These are phyloP conservation scores for Pelargonium citronellum DNA, from an alignment of 441 rosid species.

Conservation along the genomic window DNA sequence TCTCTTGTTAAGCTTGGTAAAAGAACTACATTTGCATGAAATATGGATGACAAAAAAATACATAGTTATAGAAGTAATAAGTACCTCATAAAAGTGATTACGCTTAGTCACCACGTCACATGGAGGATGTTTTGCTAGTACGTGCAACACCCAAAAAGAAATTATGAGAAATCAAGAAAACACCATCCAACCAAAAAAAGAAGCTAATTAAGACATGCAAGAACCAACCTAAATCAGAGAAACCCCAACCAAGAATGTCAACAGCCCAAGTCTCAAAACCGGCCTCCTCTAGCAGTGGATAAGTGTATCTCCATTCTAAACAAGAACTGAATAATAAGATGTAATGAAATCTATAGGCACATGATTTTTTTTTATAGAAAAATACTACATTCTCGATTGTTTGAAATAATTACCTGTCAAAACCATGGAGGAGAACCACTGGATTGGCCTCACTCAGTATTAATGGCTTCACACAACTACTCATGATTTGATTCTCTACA, in stretches of 20 bases:
- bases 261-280: conserved; percentile 87
- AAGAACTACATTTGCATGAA: not conserved
- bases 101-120: conserved; percentile 72
- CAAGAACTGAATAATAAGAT: conserved; percentile 58
- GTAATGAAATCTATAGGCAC: conserved; percentile 4
- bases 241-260: conserved; percentile 95
- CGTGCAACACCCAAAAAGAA: not conserved
- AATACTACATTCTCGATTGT: not conserved
- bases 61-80: not conserved
- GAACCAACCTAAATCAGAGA: conserved; percentile 72
- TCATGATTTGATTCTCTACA: conserved; percentile 40
- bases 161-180: not conserved
- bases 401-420: conserved; percentile 48
- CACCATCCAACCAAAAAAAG: not conserved
- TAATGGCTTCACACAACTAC: conserved; percentile 52
- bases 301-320: conserved; percentile 87
- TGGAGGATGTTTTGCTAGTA: conserved; percentile 45
- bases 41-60: not conserved
- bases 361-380: no score
- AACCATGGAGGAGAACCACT: conserved; percentile 61
- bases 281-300: conserved; percentile 75
- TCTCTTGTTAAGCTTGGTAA: not conserved
- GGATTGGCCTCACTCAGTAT: conserved; percentile 37
- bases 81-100: conserved; percentile 74
- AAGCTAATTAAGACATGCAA: conserved; percentile 9